Base-by-base conservation (phyloP, 129 eudicot genomes). In the Apium graveolens region DNA sequence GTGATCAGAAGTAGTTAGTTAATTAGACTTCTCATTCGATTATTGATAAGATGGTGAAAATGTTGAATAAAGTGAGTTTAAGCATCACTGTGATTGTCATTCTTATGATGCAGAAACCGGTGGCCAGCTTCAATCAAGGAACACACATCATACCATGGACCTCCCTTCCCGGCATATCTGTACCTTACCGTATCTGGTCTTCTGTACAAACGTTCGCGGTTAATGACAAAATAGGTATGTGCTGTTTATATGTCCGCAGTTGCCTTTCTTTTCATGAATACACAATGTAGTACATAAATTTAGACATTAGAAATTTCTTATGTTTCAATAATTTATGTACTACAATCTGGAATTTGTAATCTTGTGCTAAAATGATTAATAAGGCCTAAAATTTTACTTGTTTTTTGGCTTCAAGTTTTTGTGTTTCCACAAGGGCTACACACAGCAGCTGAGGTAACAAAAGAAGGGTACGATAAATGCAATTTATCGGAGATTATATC, bases 221-320 rank as follows among this genome's bases (percentile, higher is more conserved):
- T 78, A 84, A 87, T 12, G 92, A 88, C 78, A 70, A 38, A 21
- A 70, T 88, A 24, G 83, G 92, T 88, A 85, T 21, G 45, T 34
- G 5, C 24, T 37, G 10, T 37, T 32, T 9, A 16, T n/a, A 1
- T 73, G 10, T 6, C n/a, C n/a, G 24, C 3, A 9, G 2, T 5
- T 41, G 34, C 26, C 44, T 35, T 21, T 70, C 17, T 42, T 39
- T n/a, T 16, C 21, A 39, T 5, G 32, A 73, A 38, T 38, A 27
- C 37, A 37, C 24, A 35, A 18, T 70, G 32, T 57, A 9, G 65
- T 55, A 10, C 14, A 60, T n/a, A n/a, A n/a, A n/a, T n/a, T n/a
- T n/a, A n/a, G n/a, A n/a, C n/a, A n/a, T n/a, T n/a, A n/a, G n/a
- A n/a, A n/a, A n/a, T n/a, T n/a, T n/a, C n/a, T n/a, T n/a, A n/a